Percentiles rank a stretch among this genome's conserved stretches.
Evolutionary conservation across 306 rosid species (phyloP).

Genomic region (Quercus parvula): DNA sequence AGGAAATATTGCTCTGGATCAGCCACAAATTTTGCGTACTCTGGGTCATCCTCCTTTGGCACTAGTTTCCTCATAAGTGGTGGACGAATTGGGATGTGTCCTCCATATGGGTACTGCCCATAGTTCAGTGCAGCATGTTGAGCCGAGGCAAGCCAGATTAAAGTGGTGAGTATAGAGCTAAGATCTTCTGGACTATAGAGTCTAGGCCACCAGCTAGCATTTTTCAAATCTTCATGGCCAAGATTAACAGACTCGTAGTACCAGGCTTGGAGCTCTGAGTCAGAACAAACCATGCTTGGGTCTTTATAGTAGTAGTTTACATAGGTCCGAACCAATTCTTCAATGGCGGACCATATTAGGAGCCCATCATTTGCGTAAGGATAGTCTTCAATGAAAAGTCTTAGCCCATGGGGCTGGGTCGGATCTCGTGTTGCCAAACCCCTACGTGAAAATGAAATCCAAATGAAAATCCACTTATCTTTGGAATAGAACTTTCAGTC

Average conservation of each 20-base stretch:
- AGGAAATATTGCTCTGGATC: conserved; percentile 28
- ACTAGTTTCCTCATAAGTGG: conserved; percentile 30
- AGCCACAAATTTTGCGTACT: conserved; percentile 16
- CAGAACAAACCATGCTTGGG: conserved; percentile 17
- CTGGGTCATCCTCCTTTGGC: conserved; percentile 28
- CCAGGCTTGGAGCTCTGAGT: conserved; percentile 42
- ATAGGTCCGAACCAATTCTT: conserved; percentile 31
- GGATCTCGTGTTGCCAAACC: conserved; percentile 35
- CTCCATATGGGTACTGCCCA: conserved; percentile 35
- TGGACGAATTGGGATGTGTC: conserved; percentile 29
- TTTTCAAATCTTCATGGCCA: conserved; percentile 28
- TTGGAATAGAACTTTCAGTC: too few species aligned
- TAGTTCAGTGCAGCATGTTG: conserved; percentile 48
- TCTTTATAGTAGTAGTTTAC: conserved; percentile 39
- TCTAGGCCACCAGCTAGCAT: conserved; percentile 46
- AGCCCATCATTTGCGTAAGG: conserved; percentile 46
- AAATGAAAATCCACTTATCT: too few species aligned
- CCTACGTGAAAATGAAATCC: conserved; percentile 4
- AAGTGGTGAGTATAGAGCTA: conserved; percentile 30
- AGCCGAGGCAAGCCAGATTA: conserved; percentile 33
- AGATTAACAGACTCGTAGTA: conserved; percentile 34
- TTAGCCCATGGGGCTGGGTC: conserved; percentile 28
- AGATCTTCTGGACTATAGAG: conserved; percentile 35
- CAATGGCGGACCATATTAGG: conserved; percentile 45
- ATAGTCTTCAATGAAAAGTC: conserved; percentile 41